phyloP scores from a whole-genome alignment of 2,329 filamentous ascomycete genomes.

The Didymella pinodella region DNA sequence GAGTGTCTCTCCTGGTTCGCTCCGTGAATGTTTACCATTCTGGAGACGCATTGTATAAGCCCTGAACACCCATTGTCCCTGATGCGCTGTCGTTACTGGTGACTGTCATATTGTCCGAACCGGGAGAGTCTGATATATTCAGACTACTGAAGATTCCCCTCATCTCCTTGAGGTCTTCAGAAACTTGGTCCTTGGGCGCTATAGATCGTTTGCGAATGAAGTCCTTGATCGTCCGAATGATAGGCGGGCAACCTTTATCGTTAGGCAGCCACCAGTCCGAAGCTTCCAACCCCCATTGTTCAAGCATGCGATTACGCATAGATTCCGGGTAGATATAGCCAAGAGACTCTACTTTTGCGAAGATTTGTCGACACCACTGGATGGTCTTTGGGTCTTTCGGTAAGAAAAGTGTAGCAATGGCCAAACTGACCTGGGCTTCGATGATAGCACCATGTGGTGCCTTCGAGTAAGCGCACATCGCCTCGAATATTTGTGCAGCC shows the following conservation, averaged over 20 bases:
- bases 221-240: constrained; percentile 78
- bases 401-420: constrained; percentile 80
- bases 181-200: constrained; percentile 57
- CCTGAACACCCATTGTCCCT: neutral
- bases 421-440: constrained; percentile 76
- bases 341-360: constrained; percentile 77
- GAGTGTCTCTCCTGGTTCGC: neutral
- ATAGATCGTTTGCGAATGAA: constrained; percentile 81
- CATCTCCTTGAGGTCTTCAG: constrained; percentile 76
- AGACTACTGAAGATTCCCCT: constrained; percentile 68
- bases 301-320: constrained; percentile 77
- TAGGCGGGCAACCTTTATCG: constrained; percentile 75
- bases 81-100: constrained; percentile 32
- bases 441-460: constrained; percentile 75
- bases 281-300: constrained; percentile 76
- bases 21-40: constrained; percentile 8
- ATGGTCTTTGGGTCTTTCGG: constrained; percentile 75
- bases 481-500: constrained; percentile 81
- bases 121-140: constrained; percentile 47
- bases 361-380: constrained; percentile 81
- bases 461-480: constrained; percentile 74
- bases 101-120: constrained; percentile 38
- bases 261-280: constrained; percentile 90
- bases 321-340: constrained; percentile 87
- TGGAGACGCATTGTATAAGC: constrained; percentile 9